Evolutionary conservation across 768 basidiomycete genomes (phyloP).

Genomic region (Hemileccinum rubropunctum): DNA sequence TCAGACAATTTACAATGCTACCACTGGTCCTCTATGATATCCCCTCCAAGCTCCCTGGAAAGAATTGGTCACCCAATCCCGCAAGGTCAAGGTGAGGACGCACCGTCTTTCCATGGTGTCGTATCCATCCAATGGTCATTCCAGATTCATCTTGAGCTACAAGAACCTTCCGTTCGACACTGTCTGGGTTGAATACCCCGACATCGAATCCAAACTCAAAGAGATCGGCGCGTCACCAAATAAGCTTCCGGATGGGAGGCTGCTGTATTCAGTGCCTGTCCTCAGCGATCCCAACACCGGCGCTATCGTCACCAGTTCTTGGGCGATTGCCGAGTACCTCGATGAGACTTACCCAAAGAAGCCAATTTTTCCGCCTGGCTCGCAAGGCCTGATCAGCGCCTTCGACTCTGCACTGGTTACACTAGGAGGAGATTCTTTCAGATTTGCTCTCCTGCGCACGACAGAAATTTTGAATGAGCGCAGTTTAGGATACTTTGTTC

Average conservation of each 20-base stretch:
- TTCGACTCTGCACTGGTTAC: conserved; percentile 9
- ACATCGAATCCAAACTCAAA: conserved; percentile 27
- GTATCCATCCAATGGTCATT: neutral
- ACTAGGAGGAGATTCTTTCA: conserved; percentile 1
- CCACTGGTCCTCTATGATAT: conserved; percentile 38
- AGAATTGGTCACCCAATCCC: conserved; percentile 37
- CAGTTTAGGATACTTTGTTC: conserved; percentile 39
- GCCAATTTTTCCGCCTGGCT: conserved; percentile 23
- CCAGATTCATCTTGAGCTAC: conserved; percentile 31
- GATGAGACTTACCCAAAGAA: conserved; percentile 35
- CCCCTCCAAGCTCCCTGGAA: conserved; percentile 29
- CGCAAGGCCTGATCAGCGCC: conserved; percentile 22
- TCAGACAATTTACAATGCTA: conserved; percentile 13
- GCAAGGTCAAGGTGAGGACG: conserved; percentile 35
- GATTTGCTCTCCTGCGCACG: conserved; percentile 20
- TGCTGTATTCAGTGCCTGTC: conserved; percentile 32
- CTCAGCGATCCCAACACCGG: conserved; percentile 33
- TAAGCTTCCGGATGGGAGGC: conserved; percentile 16
- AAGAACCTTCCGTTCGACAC: conserved; percentile 35
- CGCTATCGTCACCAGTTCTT: conserved; percentile 29
- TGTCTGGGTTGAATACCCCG: conserved; percentile 34
- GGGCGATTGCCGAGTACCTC: conserved; percentile 34
- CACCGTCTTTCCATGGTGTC: neutral
- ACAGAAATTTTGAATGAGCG: conserved; percentile 30
- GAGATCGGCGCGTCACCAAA: conserved; percentile 25